Base-by-base conservation (phyloP, 495 filamentous ascomycete genomes). In the Aspergillus cristatus region DNA sequence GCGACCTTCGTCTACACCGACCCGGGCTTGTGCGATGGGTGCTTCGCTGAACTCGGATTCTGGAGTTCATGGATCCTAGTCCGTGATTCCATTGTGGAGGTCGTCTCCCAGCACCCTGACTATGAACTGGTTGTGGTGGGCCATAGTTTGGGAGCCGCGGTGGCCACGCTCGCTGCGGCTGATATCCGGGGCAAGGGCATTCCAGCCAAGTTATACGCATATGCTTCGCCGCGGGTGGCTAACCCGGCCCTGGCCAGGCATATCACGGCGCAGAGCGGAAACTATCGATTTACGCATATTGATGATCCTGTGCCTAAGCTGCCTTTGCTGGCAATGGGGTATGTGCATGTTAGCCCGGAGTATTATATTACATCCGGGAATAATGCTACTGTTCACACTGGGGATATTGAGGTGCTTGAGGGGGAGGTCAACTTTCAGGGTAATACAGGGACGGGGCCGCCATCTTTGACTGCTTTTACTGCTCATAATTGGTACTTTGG, bases 221-320 rank as follows among this genome's bases (percentile, higher is more conserved):
- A 66, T 58, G 81, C 79, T 41, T 63, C 75, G 18, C 81, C 81
- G 6, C 76, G 78, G 16, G 71, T 81, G 17, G 81, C 75, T 35
- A 75, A 75, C 47, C 30, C 43, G 1, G 57, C 60, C n/a, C 57
- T 82, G 43, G 70, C 65, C 40, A 45, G 60, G 25, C 75, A 64
- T 49, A 64, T 84, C 41, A 64, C 62, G 1, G 46, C 51, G n/a
- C 71, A 77, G 37, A 65, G 64, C 7, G 55, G 48, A 16, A 78
- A 75, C 48, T 82, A 60, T 53, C 76, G 81, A 45, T 67, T 82
- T 37, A 84, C 81, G 6, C 77, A 84, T 50, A 48, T 43, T 17
- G 59, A 76, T 47, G 81, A 86, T 58, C 76, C 75, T 1, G 70
- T 84, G 1, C 75, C 81, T 1, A 65, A 72, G 15, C 55, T 82